Percentiles rank a stretch among this genome's conserved stretches.
Evolutionary conservation across 768 basidiomycete genomes (phyloP).

Genomic region (Coprinopsis sp.): DNA sequence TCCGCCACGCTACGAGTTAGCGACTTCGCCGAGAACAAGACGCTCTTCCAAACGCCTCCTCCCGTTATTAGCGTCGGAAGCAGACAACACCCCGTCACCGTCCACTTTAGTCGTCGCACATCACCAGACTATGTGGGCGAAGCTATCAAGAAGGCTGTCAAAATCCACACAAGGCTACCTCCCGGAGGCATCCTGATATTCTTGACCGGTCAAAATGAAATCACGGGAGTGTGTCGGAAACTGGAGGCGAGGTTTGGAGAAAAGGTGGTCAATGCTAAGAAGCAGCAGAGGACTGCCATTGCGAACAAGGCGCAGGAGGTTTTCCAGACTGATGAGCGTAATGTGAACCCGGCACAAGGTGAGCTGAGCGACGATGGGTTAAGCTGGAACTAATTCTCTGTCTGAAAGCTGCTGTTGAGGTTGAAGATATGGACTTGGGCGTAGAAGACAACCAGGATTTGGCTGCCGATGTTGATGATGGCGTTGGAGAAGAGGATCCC

Average conservation of each 20-base stretch:
- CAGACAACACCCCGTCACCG: slow-evolving; percentile 91
- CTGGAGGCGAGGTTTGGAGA: slow-evolving; percentile 73
- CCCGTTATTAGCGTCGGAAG: slow-evolving; percentile 87
- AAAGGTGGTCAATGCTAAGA: slow-evolving; percentile 55
- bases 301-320: slow-evolving; percentile 21
- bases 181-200: slow-evolving; percentile 92
- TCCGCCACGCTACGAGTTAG: slow-evolving; percentile 93
- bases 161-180: slow-evolving; percentile 90
- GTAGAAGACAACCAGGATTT: slow-evolving; percentile 40
- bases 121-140: slow-evolving; percentile 84
- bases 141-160: slow-evolving; percentile 82
- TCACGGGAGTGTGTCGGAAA: slow-evolving; percentile 75
- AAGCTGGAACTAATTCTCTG: slow-evolving; percentile 2
- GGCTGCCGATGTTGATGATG: slow-evolving; percentile 66
- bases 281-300: slow-evolving; percentile 20
- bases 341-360: slow-evolving; percentile 49
- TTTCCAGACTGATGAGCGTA: slow-evolving; percentile 14
- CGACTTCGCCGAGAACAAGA: slow-evolving; percentile 85
- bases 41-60: slow-evolving; percentile 78
- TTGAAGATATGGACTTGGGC: slow-evolving; percentile 52
- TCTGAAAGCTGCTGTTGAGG: slow-evolving; percentile 76
- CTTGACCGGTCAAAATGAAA: slow-evolving; percentile 95
- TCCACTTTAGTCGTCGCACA: slow-evolving; percentile 90
- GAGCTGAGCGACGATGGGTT: slow-evolving; percentile 4
- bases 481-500: slow-evolving; percentile 61